phyloP scores from a whole-genome alignment of 208 protist species.

The Cochliopodium minus region DNA sequence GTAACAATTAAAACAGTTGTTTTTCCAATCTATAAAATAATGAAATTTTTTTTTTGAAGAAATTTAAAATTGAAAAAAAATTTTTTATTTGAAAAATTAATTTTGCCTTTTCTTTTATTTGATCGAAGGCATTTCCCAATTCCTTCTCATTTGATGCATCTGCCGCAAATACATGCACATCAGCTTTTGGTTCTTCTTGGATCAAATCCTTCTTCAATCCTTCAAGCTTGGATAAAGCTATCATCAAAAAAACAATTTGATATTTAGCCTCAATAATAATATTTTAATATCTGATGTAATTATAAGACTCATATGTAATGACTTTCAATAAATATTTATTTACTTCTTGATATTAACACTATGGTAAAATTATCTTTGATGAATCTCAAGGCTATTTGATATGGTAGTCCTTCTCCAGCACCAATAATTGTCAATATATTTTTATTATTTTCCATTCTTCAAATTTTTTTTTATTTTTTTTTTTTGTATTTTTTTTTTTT shows the following conservation, averaged over 20 bases:
- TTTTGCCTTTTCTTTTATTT: neutral
- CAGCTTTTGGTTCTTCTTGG: neutral
- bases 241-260: too few species aligned
- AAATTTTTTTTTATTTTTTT: too few species aligned
- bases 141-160: neutral
- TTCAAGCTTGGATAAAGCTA: neutral
- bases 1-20: slow-evolving; percentile 21
- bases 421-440: neutral
- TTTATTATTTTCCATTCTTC: too few species aligned
- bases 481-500: too few species aligned
- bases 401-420: neutral
- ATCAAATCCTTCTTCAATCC: neutral
- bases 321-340: too few species aligned
- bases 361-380: neutral
- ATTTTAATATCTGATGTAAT: too few species aligned
- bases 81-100: too few species aligned
- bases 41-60: too few species aligned
- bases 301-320: too few species aligned
- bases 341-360: neutral
- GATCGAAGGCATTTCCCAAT: neutral
- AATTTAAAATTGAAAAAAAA: too few species aligned
- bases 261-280: too few species aligned
- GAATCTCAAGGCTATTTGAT: neutral
- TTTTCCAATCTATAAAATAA: too few species aligned
- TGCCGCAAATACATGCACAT: neutral